These are phyloP conservation scores for Nemania bipapillata DNA, from an alignment of 2,329 filamentous ascomycete species.

Conservation along the genomic window DNA sequence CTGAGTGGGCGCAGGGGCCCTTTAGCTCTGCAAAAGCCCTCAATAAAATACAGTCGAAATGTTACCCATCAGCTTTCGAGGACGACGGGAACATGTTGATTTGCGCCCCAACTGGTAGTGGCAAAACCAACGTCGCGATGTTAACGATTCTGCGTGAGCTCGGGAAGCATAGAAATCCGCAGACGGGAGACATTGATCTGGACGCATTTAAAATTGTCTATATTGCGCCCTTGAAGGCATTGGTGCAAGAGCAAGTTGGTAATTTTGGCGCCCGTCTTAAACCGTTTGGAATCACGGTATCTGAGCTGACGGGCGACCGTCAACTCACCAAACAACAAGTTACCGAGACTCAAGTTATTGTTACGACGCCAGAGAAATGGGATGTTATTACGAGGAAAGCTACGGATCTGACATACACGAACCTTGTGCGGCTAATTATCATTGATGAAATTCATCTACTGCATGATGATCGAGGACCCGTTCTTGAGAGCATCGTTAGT, in stretches of 20 bases:
- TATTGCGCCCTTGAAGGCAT: conserved; percentile 92
- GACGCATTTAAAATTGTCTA: conserved; percentile 99
- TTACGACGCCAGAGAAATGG: conserved; percentile 98
- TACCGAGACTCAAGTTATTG: conserved; percentile 95
- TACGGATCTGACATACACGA: conserved; percentile 95
- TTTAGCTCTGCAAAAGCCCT: conserved; percentile 88
- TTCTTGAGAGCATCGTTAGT: conserved; percentile 95
- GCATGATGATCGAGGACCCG: conserved; percentile 95
- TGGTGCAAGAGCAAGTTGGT: conserved; percentile 97
- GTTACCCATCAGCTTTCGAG: conserved; percentile 88
- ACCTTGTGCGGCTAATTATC: conserved; percentile 92
- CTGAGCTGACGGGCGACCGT: conserved; percentile 96
- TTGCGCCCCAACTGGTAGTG: conserved; percentile 95
- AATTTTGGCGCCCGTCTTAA: conserved; percentile 94
- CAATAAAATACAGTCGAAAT: conserved; percentile 95
- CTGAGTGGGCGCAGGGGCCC: conserved; percentile 87
- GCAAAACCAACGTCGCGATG: conserved; percentile 99
- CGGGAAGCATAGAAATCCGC: conserved; percentile 88
- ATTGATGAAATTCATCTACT: conserved; percentile 98
- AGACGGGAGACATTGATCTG: conserved; percentile 92
- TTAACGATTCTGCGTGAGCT: conserved; percentile 94
- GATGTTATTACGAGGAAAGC: conserved; percentile 98
- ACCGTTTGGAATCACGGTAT: conserved; percentile 88
- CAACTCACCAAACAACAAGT: conserved; percentile 99
- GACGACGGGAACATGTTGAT: conserved; percentile 98